Base-by-base conservation (phyloP, 441 rosid species). In the Croton setiger region DNA sequence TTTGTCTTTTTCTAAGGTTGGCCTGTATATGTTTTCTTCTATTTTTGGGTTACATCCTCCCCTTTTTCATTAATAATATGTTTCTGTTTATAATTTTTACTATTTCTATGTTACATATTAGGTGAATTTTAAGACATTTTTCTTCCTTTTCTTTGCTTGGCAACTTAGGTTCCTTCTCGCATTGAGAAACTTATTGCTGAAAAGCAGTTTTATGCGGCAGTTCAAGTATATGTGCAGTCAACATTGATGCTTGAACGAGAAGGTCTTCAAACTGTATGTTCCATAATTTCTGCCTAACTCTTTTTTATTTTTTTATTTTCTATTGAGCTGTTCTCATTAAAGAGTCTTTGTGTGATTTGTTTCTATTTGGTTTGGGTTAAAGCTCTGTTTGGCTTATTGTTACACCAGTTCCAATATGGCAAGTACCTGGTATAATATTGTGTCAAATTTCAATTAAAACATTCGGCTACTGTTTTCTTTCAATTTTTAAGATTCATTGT, bases 221-320 rank as follows among this genome's bases (percentile, higher is more conserved):
- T 88, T 82, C 98, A 96, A 78, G 77, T 88, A 82, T 93, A 83
- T 74, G 87, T 82, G 75, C 98, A 90, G 61, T 96, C 97, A 47
- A 54, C 90, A 58, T 71, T 91, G 81, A 93, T 96, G 98, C 98
- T 96, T 69, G 98, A 96, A 83, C 87, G 98, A 67, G 98, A 96
- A 84, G 98, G 99, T 74, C 98, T 96, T 76, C 98, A 93, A 81
- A 84, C 85, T 80, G 99, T 96, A 86, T 69, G 80, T 70, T 83
- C 64, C 70, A 68, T 57, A 36, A 49, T 72, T 57, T 56, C 33
- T 53, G n/a, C 7, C 17, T 37, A 44, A 54, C 31, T 27, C 31
- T 27, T 2, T 27, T 27, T 27, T n/a, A n/a, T n/a, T n/a, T n/a
- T n/a, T n/a, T n/a, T n/a, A n/a, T 27, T 27, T 27, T 27, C 2